Conservation (phyloP, 257 asterid genomes). For the Catharanthus roseus region DNA sequence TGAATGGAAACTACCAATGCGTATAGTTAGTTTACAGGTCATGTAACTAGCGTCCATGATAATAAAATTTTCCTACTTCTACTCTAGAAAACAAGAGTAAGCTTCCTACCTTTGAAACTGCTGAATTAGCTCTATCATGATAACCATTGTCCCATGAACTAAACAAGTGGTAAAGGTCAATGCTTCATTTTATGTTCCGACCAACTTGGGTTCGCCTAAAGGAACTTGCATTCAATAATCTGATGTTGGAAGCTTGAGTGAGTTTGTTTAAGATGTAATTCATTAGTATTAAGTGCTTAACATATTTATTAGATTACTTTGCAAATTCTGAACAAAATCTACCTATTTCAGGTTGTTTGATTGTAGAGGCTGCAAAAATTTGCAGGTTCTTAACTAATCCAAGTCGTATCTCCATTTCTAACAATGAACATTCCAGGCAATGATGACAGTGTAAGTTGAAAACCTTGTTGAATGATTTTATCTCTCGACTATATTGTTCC, state of each 20-base stretch:
- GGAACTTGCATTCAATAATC: neutral
- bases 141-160: neutral
- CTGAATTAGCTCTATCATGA: no score
- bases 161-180: neutral
- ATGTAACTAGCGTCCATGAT: neutral
- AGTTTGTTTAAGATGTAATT: neutral
- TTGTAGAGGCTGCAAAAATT: neutral
- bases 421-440: slow-evolving; percentile 55
- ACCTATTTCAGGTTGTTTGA: slow-evolving; percentile 12
- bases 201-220: neutral
- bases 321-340: neutral
- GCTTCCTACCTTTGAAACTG: neutral
- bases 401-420: neutral
- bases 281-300: neutral
- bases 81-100: neutral
- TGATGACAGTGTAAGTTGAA: slow-evolving; percentile 51
- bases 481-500: neutral
- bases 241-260: neutral
- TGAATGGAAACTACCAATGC: neutral
- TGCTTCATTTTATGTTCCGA: neutral
- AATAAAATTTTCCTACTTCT: neutral
- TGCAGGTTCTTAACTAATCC: neutral
- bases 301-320: neutral
- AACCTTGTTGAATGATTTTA: neutral
- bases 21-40: neutral